Base-by-base conservation (phyloP, 495 filamentous ascomycete species). In the Bryoglossum gracile region DNA sequence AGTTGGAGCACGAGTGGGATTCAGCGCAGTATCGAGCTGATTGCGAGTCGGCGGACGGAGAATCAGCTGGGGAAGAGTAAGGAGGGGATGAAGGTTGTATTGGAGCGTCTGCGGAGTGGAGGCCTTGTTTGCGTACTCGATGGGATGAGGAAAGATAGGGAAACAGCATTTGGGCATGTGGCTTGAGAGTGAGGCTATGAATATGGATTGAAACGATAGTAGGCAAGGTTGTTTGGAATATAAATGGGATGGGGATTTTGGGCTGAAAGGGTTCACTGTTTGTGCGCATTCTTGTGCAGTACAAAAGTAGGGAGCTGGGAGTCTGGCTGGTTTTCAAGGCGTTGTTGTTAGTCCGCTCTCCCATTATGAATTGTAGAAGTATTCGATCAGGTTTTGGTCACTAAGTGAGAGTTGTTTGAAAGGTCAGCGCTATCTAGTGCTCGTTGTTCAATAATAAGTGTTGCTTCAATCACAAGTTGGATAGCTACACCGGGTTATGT, bases 61-160 rank as follows among this genome's bases (percentile, higher is more conserved):
- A 84, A 89, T 50, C 86, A 89, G 33, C 71, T 97, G 46, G 71
- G 83, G 46, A 94, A 90, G 61, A 90, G 86, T 62, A 87, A 89
- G 56, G 82, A 96, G 61, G 92, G 94, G 14, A 96, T 99, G 92
- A 86, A 83, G 46, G 80, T 96, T 35, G 91, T 99, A 13, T 72
- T 99, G 19, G 87, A 94, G 65, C 76, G 92, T 28, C 62, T 97
- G 53, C 78, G 92, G 46, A 73, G 71, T 44, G 87, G 89, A 10
- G 86, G 94, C 9, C 78, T 96, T 32, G 84, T 90, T 21, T 87
- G 79, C 16, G 84, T 96, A 14, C 66, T 92, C 34, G 91, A 95
- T 62, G 86, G 86, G 22, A 86, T 91, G 81, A 74, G 84, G 46
- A 68, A 74, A 56, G 87, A 92, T 59, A 68, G 78, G 14, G 78